Evolutionary conservation across 192 early-diverging fungal species (phyloP).

Genomic region (Backusella tarrabulga): DNA sequence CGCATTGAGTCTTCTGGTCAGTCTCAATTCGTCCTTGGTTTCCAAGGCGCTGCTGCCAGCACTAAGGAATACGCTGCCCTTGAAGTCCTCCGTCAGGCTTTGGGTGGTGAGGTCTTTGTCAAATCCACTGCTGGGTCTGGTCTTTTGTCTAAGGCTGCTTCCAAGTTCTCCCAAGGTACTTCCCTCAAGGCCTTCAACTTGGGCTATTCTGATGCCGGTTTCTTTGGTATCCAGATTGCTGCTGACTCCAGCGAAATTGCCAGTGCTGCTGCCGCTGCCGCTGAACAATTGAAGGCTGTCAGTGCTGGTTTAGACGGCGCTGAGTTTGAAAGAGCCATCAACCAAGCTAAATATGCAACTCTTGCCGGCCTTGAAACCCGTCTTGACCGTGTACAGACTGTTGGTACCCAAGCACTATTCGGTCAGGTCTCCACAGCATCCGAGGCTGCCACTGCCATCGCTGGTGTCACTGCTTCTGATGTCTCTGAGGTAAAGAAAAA

Average conservation of each 20-base stretch:
- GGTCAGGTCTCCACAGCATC: slow-evolving; percentile 27
- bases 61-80: slow-evolving; percentile 64
- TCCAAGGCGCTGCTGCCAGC: slow-evolving; percentile 62
- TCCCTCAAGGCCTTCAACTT: slow-evolving; percentile 75
- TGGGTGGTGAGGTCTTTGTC: slow-evolving; percentile 60
- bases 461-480: slow-evolving; percentile 57
- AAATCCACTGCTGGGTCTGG: slow-evolving; percentile 66
- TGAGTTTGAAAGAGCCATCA: slow-evolving; percentile 65
- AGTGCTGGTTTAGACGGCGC: slow-evolving; percentile 45
- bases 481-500: slow-evolving; percentile 53
- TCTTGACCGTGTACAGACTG: slow-evolving; percentile 43
- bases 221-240: slow-evolving; percentile 82
- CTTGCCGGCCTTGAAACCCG: slow-evolving; percentile 48
- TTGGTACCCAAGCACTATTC: slow-evolving; percentile 43
- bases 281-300: slow-evolving; percentile 60
- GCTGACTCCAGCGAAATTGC: slow-evolving; percentile 53
- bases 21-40: slow-evolving; percentile 79
- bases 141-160: slow-evolving; percentile 65
- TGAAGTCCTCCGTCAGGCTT: slow-evolving; percentile 57
- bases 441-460: slow-evolving; percentile 46
- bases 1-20: slow-evolving; percentile 63
- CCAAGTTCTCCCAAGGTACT: slow-evolving; percentile 48
- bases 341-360: slow-evolving; percentile 59
- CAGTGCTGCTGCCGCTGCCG: slow-evolving; percentile 63
- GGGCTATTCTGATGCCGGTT: slow-evolving; percentile 87